Base-by-base conservation (phyloP, 1,284 basidiomycete species). In the Violaceomyces palustris region DNA sequence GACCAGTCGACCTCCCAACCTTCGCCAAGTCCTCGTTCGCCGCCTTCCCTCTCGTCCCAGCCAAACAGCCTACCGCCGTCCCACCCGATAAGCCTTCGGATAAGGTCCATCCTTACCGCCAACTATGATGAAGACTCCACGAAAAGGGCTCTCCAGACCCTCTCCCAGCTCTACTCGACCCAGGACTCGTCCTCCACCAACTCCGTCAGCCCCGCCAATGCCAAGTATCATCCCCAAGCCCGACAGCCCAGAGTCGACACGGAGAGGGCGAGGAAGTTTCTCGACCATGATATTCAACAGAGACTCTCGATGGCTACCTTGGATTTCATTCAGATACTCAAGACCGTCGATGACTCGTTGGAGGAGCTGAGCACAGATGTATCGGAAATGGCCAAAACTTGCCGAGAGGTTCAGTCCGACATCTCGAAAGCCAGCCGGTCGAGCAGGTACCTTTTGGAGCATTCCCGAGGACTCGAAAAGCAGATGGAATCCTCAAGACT, bases 211-310 rank as follows among this genome's bases (percentile, higher is more conserved):
- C 5, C 18, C 18, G n/a, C n/a, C 27, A 23, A n/a, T 30, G 36
- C 21, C n/a, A 30, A 10, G 19, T 39, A 22, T 10, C 35, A 1
- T 11, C 3, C 1, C 35, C 39, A 6, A 15, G 17, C 4, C 11
- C 26, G 11, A 14, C 39, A 4, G 23, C 24, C 7, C 35, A 35
- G 3, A 8, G 50, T 65, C 22, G 50, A 61, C 42, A 50, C 51
- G 1, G 79, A 80, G 4, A 75, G 79, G 24, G 88, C 87, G 15
- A 79, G 89, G 42, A 85, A 83, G 69, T 82, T 84, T 64, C 78
- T 96, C 39, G 81, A 87, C 45, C 78, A 83, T 43, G 90, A 96
- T 71, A 83, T 92, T 68, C 90, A 94, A 70, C 78, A 77, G 40
- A 84, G 83, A 64, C 78, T 94, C 29, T 82, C 85, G 0, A 81